phyloP scores from a whole-genome alignment of 306 rosid genomes.

The Mimosa bimucronata region DNA sequence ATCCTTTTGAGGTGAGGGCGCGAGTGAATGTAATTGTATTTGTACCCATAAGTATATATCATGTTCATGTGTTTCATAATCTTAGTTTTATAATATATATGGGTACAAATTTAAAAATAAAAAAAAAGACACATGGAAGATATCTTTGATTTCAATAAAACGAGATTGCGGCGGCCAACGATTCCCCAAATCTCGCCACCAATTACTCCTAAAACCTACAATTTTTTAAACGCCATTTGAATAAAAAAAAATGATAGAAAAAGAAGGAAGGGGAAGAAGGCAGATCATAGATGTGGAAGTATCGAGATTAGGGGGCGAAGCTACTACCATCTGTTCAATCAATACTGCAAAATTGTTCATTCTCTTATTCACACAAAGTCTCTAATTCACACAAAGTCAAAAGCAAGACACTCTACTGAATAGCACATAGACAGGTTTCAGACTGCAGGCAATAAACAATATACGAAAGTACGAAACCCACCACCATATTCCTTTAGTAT shows the following conservation, averaged over 20 bases:
- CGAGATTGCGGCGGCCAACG: constrained; percentile 71
- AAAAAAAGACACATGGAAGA: constrained; percentile 46
- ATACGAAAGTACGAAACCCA: constrained; percentile 12
- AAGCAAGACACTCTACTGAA: neutral
- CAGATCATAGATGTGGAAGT: neutral
- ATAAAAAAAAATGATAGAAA: neutral
- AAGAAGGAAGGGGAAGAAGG: neutral
- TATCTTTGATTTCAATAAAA: constrained; percentile 48
- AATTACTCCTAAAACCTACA: constrained; percentile 63
- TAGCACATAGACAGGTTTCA: constrained; percentile 9
- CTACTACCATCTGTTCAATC: constrained; percentile 11
- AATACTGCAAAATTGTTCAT: constrained; percentile 25
- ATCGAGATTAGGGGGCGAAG: neutral
- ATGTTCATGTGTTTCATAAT: constrained; percentile 27
- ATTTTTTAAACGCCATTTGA: constrained; percentile 25
- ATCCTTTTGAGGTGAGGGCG: constrained; percentile 19
- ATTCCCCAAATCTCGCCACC: constrained; percentile 88
- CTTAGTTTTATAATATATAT: neutral
- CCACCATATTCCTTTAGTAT: constrained; percentile 18
- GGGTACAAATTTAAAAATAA: constrained; percentile 25
- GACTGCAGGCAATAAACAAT: constrained; percentile 20
- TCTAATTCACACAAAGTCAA: constrained; percentile 20
- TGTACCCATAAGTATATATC: constrained; percentile 29
- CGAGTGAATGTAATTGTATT: constrained; percentile 26
- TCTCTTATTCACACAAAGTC: constrained; percentile 6